These are phyloP conservation scores for Seminavis robusta DNA, from an alignment of 108 stramenopile genomes.

Conservation along the genomic window DNA sequence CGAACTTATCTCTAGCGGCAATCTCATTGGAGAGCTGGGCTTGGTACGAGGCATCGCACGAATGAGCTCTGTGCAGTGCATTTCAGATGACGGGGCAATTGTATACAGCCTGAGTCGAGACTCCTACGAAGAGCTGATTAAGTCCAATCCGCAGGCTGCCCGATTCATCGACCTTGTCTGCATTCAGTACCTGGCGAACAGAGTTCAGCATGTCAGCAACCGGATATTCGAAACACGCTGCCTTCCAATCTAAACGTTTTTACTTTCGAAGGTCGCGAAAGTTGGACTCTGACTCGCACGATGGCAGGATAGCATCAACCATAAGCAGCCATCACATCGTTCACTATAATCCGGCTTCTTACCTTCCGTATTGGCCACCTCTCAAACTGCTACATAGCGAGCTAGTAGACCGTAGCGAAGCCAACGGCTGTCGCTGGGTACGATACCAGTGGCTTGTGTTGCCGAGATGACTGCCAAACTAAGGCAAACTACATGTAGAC, in stretches of 20 bases:
- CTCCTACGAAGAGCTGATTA: slow-evolving; percentile 33
- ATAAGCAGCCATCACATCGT: too few relatives aligned
- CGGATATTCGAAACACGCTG: slow-evolving; percentile 66
- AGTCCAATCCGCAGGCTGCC: slow-evolving; percentile 41
- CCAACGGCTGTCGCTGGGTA: too few relatives aligned
- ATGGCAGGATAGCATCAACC: too few relatives aligned
- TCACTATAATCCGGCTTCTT: too few relatives aligned
- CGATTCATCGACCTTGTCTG: slow-evolving; percentile 55
- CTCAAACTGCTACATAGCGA: too few relatives aligned
- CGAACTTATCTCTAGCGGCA: slow-evolving; percentile 35
- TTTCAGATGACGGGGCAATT: slow-evolving; percentile 50
- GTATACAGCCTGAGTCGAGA: slow-evolving; percentile 51
- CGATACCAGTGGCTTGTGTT: too few relatives aligned
- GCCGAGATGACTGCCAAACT: too few relatives aligned
- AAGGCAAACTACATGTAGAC: too few relatives aligned
- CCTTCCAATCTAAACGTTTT: slow-evolving; percentile 20
- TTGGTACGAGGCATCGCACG: slow-evolving; percentile 47
- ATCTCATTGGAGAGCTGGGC: slow-evolving; percentile 63
- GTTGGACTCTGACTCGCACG: too few relatives aligned
- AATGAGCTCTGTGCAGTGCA: slow-evolving; percentile 48
- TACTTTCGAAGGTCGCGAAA: too few relatives aligned
- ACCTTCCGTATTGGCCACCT: too few relatives aligned
- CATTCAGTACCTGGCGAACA: slow-evolving; percentile 55
- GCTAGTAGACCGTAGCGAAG: too few relatives aligned
- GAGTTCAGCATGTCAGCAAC: slow-evolving; percentile 75